Conservation (phyloP, 192 early-diverging fungal species). For the Diversispora epigaea region DNA sequence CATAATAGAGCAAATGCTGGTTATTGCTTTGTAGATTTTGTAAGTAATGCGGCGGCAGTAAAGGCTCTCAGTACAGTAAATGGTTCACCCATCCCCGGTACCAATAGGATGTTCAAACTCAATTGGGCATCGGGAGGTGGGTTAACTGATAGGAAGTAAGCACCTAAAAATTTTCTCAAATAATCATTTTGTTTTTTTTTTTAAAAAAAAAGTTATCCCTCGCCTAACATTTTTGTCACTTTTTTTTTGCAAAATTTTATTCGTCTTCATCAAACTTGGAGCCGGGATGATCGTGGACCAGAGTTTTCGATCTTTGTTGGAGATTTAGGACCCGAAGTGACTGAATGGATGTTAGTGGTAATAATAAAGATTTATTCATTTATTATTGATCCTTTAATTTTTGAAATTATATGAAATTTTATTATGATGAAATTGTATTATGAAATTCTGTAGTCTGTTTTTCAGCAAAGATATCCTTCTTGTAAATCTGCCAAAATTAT, state of each 20-base stretch:
- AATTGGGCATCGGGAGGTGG: constrained; percentile 96
- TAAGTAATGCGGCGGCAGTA: constrained; percentile 62
- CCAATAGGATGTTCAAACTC: constrained; percentile 80
- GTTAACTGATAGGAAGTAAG: constrained; percentile 55
- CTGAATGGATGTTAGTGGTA: constrained; percentile 79
- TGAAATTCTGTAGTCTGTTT: constrained; percentile 59
- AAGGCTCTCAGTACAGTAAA: constrained; percentile 73
- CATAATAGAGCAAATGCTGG: constrained; percentile 65
- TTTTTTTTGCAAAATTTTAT: too few species aligned
- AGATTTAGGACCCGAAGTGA: constrained; percentile 88
- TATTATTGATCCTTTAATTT: background rate
- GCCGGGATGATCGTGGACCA: constrained; percentile 62
- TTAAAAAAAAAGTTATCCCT: background rate
- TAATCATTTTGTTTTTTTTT: background rate
- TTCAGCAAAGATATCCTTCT: constrained; percentile 81
- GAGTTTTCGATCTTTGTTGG: constrained; percentile 97
- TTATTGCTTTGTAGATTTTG: constrained; percentile 94
- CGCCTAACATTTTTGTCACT: background rate
- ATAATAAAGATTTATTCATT: constrained; percentile 14
- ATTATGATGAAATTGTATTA: background rate
- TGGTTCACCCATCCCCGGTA: constrained; percentile 79
- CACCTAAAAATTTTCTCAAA: background rate
- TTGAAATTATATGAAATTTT: background rate
- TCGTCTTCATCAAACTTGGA: background rate
- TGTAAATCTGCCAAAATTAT: constrained; percentile 94